These are phyloP conservation scores for Vitrella brassicaformis DNA, from an alignment of 73 alveolate genomes.

Conservation along the genomic window DNA sequence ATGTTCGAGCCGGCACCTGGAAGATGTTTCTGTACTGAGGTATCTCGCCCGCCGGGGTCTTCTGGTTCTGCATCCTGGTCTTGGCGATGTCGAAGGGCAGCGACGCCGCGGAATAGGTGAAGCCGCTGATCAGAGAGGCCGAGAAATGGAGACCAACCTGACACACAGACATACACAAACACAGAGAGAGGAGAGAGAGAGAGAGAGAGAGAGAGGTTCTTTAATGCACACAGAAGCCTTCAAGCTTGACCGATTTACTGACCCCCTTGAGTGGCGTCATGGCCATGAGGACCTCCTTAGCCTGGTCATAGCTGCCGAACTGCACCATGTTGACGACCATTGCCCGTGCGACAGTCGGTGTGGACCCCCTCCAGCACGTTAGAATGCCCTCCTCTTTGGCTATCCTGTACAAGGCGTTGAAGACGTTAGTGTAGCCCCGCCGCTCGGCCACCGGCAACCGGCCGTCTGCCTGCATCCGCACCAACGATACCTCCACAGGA, in stretches of 20 bases:
- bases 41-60: background rate
- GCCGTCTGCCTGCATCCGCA: background rate
- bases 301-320: background rate
- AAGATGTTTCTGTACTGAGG: background rate
- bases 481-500: background rate
- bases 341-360: background rate
- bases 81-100: background rate
- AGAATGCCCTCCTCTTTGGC: slow-evolving; percentile 2
- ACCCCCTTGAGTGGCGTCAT: background rate
- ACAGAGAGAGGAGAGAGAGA: background rate
- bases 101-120: background rate
- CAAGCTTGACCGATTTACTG: background rate
- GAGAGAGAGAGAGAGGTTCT: background rate
- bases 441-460: background rate
- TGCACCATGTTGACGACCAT: background rate
- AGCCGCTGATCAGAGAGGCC: background rate
- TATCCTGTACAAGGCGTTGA: slow-evolving; percentile 16
- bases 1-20: background rate
- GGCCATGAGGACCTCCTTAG: background rate
- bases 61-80: background rate
- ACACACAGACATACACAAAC: background rate
- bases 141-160: background rate
- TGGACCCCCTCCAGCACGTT: slow-evolving; percentile 1
- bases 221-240: background rate
- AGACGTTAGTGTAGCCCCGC: slow-evolving; percentile 20